Percentiles rank a stretch among this genome's conserved stretches.
Conservation (phyloP, 2,329 filamentous ascomycete genomes). For the Neopestalotiopsis rosae region DNA sequence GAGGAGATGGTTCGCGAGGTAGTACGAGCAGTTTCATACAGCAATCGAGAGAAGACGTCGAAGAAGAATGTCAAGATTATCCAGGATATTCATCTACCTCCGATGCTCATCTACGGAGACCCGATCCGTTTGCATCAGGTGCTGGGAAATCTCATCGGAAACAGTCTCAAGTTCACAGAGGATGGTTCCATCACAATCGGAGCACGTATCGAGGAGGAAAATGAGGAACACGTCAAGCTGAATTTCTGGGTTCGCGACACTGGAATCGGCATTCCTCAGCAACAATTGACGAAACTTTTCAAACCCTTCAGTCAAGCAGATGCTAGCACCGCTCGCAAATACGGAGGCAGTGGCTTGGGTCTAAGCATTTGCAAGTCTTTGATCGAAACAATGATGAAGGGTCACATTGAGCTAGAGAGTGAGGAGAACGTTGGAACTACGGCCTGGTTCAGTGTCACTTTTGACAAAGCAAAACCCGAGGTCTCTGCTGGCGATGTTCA, state of each 20-base stretch:
- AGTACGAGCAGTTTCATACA: slow-evolving; percentile 69
- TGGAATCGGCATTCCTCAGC: slow-evolving; percentile 86
- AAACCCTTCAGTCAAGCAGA: slow-evolving; percentile 93
- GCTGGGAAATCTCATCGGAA: slow-evolving; percentile 84
- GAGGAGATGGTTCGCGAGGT: slow-evolving; percentile 72
- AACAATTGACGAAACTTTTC: slow-evolving; percentile 85
- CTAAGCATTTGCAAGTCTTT: slow-evolving; percentile 94
- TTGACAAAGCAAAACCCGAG: slow-evolving; percentile 77
- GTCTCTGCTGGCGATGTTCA: slow-evolving; percentile 62
- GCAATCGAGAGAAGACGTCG: slow-evolving; percentile 67
- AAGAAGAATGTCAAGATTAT: slow-evolving; percentile 68
- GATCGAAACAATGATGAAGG: slow-evolving; percentile 90
- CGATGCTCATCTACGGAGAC: slow-evolving; percentile 74
- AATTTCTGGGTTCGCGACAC: slow-evolving; percentile 90
- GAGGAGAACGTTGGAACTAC: slow-evolving; percentile 73
- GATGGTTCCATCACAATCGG: slow-evolving; percentile 85
- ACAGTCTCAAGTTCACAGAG: slow-evolving; percentile 93
- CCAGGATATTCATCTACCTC: slow-evolving; percentile 74
- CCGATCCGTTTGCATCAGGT: slow-evolving; percentile 72
- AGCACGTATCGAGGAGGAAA: slow-evolving; percentile 75
- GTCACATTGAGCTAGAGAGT: slow-evolving; percentile 82
- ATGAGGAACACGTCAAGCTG: slow-evolving; percentile 71
- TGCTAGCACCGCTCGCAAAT: slow-evolving; percentile 86
- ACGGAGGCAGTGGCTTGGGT: slow-evolving; percentile 89
- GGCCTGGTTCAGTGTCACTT: slow-evolving; percentile 81